A percentile compares a stretch with the other conserved stretches of the same genome.
Evolutionary conservation across 169 alveolate genomes (phyloP).

Genomic region (Plasmodium vivax): DNA sequence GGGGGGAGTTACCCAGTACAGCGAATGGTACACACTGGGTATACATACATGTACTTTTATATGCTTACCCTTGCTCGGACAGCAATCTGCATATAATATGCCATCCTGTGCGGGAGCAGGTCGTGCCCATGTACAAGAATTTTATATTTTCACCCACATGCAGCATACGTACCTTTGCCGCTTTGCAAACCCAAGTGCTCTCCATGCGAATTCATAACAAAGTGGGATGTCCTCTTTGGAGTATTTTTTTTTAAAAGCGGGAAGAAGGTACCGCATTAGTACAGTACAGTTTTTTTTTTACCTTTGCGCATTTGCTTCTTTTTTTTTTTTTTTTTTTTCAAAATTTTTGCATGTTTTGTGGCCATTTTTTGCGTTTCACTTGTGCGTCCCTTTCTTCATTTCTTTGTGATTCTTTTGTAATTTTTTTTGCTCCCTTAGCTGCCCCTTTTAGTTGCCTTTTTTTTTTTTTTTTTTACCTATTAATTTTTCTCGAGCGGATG

Average conservation of each 20-base stretch:
- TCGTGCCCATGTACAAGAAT: background rate
- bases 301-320: background rate
- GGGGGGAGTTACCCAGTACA: background rate
- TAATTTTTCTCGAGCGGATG: background rate
- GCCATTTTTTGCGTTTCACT: background rate
- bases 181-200: background rate
- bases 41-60: background rate
- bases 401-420: background rate
- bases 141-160: background rate
- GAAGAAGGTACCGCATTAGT: background rate
- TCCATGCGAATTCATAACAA: background rate
- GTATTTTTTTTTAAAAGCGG: background rate
- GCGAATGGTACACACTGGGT: background rate
- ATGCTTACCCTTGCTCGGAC: background rate
- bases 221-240: background rate
- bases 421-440: background rate
- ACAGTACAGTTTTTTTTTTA: background rate
- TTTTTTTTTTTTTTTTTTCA: too few species aligned
- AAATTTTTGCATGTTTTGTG: background rate
- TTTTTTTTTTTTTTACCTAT: background rate
- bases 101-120: background rate
- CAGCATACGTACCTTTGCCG: background rate
- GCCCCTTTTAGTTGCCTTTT: background rate
- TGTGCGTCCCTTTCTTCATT: background rate
- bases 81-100: background rate